Evolutionary conservation across 1,139 yeast species (phyloP).

Genomic region (Magnusiomyces paraingens): DNA sequence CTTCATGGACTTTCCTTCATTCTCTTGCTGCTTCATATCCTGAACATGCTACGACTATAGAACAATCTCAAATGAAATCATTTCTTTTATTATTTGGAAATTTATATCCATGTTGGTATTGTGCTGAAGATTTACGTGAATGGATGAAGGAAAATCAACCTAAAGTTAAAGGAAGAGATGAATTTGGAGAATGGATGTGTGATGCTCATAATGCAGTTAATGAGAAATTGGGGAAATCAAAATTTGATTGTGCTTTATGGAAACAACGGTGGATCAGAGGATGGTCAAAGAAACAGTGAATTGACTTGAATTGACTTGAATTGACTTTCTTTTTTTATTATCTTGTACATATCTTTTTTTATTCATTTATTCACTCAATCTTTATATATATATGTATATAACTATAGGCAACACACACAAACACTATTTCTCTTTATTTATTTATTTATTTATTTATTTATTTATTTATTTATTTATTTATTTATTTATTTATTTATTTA

Average conservation of each 20-base stretch:
- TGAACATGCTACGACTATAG: slow-evolving; percentile 48
- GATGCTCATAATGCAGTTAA: slow-evolving; percentile 93
- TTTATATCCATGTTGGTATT: slow-evolving; percentile 90
- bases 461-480: slow-evolving; percentile 2
- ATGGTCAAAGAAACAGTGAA: slow-evolving; percentile 22
- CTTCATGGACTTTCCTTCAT: slow-evolving; percentile 91
- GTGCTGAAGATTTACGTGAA: slow-evolving; percentile 75
- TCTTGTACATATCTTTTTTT: slow-evolving; percentile 1
- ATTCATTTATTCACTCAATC: neutral
- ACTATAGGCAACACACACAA: too few species aligned
- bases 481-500: neutral
- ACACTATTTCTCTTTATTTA: too few species aligned
- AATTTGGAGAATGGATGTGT: slow-evolving; percentile 86
- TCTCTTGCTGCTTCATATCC: slow-evolving; percentile 90
- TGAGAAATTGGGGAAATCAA: slow-evolving; percentile 72
- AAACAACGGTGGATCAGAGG: slow-evolving; percentile 75
- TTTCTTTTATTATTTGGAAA: slow-evolving; percentile 69
- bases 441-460: too few species aligned
- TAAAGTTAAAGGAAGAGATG: slow-evolving; percentile 61
- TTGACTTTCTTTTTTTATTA: neutral
- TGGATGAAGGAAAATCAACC: slow-evolving; percentile 57
- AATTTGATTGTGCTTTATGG: slow-evolving; percentile 86
- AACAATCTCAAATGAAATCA: slow-evolving; percentile 65
- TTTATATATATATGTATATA: too few species aligned
- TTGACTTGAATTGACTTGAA: too few species aligned